Base-by-base conservation (phyloP, 2,329 filamentous ascomycete species). In the Xylariales sp. region DNA sequence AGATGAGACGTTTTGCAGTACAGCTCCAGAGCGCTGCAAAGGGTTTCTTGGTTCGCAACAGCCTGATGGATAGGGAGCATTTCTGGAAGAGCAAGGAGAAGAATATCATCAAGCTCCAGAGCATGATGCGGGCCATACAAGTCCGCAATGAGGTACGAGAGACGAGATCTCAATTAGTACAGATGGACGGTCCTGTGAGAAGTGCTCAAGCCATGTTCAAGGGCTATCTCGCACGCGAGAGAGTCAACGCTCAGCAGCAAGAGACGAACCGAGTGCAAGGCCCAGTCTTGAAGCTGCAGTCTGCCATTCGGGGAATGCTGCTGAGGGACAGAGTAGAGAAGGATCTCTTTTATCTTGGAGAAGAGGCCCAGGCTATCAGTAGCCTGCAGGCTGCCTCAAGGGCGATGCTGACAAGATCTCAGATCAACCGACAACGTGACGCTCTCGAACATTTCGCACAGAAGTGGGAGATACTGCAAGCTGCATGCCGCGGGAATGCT, bases 1-100 rank as follows among this genome's bases (percentile, higher is more conserved):
- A 83, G 50, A 96, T 95, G 90, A 78, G 80, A 42, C 76, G 69
- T 15, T 95, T 95, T 57, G 87, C 90, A 3, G 70, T 86, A 20
- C 74, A 80, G 46, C 74, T 96, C 14, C 93, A 98, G 62, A 89
- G 88, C 47, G 75, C 80, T 5, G 78, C 80, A 3, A 81, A 91
- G 35, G 91, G 88, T 7, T 80, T 86, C 58, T 67, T 96, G 28
- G 74, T 83, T 18, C 80, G 93, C 46, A 75, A 70, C 38, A 73
- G 74, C 28, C 71, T 85, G 55, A 67, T 69, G 46, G 71, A 76
- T 29, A 79, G 81, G 45, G 79, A 88, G 51, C 65, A 77, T 42
- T 75, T 81, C 56, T 88, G 82, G 78, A 80, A 82, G 56, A 76
- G 76, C 39, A 76, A 82, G 42, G 85, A 91, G 60, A 70, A 73